phyloP scores from a whole-genome alignment of 1,284 basidiomycete genomes.

The Ganoderma sinense region DNA sequence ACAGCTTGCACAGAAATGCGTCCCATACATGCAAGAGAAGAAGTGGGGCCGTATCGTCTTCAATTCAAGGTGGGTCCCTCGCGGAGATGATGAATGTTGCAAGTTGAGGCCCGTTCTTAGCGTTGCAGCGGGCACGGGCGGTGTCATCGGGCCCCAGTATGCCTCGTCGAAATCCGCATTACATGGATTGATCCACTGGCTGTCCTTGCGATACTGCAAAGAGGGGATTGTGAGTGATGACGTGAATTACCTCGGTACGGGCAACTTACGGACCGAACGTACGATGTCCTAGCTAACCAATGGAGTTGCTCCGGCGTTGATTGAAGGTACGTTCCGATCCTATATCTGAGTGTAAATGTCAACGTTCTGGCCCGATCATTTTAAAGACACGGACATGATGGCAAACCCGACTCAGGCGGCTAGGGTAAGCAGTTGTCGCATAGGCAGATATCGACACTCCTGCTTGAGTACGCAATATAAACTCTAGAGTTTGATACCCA shows the following conservation, averaged over 20 bases:
- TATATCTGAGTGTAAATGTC: not conserved
- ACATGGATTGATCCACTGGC: slow-evolving; percentile 63
- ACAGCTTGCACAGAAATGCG: slow-evolving; percentile 57
- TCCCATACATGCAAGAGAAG: slow-evolving; percentile 58
- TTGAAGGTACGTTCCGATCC: slow-evolving; percentile 45
- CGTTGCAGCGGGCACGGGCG: slow-evolving; percentile 52
- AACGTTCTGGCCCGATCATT: not conserved
- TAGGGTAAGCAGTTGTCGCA: slow-evolving; percentile 38
- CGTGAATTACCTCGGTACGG: not conserved
- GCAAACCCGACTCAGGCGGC: slow-evolving; percentile 42
- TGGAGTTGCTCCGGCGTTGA: slow-evolving; percentile 59
- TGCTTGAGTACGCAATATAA: not conserved
- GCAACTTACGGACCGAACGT: too few relatives aligned
- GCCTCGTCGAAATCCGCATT: slow-evolving; percentile 63
- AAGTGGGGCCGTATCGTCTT: slow-evolving; percentile 60
- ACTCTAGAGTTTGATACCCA: slow-evolving; percentile 52
- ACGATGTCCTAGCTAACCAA: slow-evolving; percentile 52
- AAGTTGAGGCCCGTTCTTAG: slow-evolving; percentile 27
- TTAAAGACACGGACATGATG: slow-evolving; percentile 57
- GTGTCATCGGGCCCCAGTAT: slow-evolving; percentile 63
- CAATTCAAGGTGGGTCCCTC: slow-evolving; percentile 50
- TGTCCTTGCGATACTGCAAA: slow-evolving; percentile 58
- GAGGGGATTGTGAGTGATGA: slow-evolving; percentile 53
- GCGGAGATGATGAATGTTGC: not conserved
- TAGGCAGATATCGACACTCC: not conserved